phyloP scores from a whole-genome alignment of 495 filamentous ascomycete species.

The Neurospora tetraspora region DNA sequence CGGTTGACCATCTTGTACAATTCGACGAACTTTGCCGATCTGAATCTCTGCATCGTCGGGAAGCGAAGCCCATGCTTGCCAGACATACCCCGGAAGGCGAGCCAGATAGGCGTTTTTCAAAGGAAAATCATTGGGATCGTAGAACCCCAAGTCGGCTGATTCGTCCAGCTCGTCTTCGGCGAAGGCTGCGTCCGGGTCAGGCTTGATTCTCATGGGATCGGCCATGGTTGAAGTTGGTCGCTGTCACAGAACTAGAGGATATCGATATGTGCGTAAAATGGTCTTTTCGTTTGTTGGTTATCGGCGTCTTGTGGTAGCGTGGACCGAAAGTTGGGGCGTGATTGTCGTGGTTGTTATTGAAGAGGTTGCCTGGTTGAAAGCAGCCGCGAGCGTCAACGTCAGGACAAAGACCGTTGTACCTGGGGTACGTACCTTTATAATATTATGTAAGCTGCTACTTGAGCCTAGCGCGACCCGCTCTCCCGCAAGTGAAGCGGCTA shows the following conservation, averaged over 20 bases:
- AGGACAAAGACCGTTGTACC: neutral
- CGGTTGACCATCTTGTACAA: neutral
- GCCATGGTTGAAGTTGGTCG: slow-evolving; percentile 21
- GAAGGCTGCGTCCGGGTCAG: slow-evolving; percentile 55
- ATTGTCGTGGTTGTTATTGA: neutral
- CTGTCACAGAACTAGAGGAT: neutral
- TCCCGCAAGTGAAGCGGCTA: neutral
- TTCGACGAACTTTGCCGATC: slow-evolving; percentile 63
- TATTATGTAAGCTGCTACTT: neutral
- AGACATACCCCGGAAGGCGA: slow-evolving; percentile 67
- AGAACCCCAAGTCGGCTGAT: slow-evolving; percentile 75
- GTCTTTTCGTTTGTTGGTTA: neutral
- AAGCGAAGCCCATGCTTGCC: slow-evolving; percentile 51
- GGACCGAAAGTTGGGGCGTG: neutral
- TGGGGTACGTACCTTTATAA: neutral
- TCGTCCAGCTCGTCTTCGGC: slow-evolving; percentile 71
- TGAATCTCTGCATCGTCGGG: slow-evolving; percentile 48
- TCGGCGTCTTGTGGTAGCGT: neutral
- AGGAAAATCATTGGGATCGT: slow-evolving; percentile 18
- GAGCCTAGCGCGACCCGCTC: neutral
- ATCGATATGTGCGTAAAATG: neutral
- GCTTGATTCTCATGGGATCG: slow-evolving; percentile 46
- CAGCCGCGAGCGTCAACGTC: neutral
- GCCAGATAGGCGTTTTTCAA: slow-evolving; percentile 55
- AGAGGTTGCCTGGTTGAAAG: neutral